Evolutionary conservation across 2,329 filamentous ascomycete species (phyloP).

Genomic region (Talaromyces albobiverticillius): DNA sequence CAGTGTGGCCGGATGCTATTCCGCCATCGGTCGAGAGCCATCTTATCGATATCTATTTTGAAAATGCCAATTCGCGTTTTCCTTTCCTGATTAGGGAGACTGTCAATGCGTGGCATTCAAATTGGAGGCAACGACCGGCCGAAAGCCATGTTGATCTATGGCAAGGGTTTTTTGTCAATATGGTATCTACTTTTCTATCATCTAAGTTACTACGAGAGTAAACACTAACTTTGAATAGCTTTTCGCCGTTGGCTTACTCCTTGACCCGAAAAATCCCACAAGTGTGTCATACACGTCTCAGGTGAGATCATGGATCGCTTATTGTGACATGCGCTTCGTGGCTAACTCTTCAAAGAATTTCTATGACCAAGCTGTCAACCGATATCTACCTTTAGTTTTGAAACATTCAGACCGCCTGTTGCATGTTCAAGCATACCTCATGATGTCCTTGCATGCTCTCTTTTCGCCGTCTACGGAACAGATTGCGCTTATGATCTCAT

Average conservation of each 20-base stretch:
- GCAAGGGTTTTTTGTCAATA: slow-evolving; percentile 3
- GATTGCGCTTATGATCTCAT: neutral
- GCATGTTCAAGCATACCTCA: slow-evolving; percentile 1
- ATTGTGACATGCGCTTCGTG: no score
- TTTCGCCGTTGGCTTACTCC: neutral
- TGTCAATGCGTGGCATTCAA: neutral
- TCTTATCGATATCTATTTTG: no score
- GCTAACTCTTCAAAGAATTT: neutral
- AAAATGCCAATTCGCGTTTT: no score
- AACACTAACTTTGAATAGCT: neutral
- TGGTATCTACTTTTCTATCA: neutral
- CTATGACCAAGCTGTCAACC: neutral
- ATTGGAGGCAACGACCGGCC: neutral
- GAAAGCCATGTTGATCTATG: neutral
- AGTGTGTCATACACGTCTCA: slow-evolving; percentile 5
- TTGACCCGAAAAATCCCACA: slow-evolving; percentile 3
- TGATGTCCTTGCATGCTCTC: slow-evolving; percentile 1
- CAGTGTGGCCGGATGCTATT: no score
- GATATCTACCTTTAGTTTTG: neutral
- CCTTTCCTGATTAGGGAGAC: neutral
- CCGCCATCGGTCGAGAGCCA: no score
- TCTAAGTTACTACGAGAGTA: no score
- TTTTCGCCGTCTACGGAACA: slow-evolving; percentile 1
- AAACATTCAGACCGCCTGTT: neutral
- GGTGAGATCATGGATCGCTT: no score